Evolutionary conservation across 2,329 filamentous ascomycete genomes (phyloP), one percentile per base, ranked within the genome.

Genomic region (Hymenotorrendiella dingleyae): DNA sequence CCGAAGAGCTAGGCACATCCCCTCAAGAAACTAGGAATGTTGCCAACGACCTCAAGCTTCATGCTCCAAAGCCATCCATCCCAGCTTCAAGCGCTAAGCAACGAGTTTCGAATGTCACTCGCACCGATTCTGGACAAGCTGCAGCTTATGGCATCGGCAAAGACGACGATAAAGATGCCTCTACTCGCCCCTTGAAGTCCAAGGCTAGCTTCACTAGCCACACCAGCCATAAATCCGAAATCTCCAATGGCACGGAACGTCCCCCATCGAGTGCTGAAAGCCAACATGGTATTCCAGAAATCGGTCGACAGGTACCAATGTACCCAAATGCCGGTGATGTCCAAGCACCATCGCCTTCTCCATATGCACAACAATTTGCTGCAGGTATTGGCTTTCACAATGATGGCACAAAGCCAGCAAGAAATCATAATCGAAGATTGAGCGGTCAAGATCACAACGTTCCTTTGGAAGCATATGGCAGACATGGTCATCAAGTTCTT

Each of bases 271-370:
- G 74, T 50, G 60, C 67, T 29, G 84, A 84, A 14, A 85, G 91
- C 34, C 86, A 93, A 51, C 82, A 89, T 42, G 91, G 90, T 17
- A 95, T 96, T 55, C 90, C 90, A 2, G 86, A 94, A 61, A 93
- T 96, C 54, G 91, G 91, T 36, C 80, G 86, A 58, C 84, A 90
- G 59, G 91, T 98, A 28, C 93, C 93, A 37, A 93, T 98, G 86
- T 84, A 93, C 61, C 85, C 83, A 40, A 80, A 93, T 62, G 86
- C 93, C 32, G 93, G 93, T 48, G 91, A 97, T 62, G 93, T 97
- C 8, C 93, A 98, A 67, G 93, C 93, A 11, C 93, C 93, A 2
- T 93, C 90, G 2, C 89, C 90, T 1, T 77, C 80, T 2, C 83
- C 82, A 7, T 54, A 53, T 35, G 30, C 48, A 6, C 49, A 52